Base-by-base conservation (phyloP, 2,329 filamentous ascomycete species). In the Pyrenophora seminiperda region DNA sequence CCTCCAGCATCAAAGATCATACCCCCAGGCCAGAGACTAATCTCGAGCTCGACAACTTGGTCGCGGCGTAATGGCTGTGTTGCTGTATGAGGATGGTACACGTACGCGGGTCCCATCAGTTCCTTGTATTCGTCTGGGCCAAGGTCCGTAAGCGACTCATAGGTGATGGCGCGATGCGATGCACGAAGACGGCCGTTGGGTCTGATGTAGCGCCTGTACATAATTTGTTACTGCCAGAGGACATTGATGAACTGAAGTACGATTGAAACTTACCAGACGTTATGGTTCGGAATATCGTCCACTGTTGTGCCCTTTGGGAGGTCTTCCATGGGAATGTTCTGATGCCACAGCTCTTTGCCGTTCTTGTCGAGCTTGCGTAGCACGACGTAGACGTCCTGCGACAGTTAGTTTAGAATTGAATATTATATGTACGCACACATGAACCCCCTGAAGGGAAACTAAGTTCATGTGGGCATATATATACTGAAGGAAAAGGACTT, bases 261-360 rank as follows among this genome's bases (percentile, higher is more conserved):
- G n/a, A n/a, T n/a, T n/a, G n/a, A n/a, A n/a, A n/a, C n/a, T n/a
- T n/a, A n/a, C n/a, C n/a, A n/a, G n/a, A n/a, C n/a, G n/a, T n/a
- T n/a, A n/a, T n/a, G n/a, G n/a, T n/a, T n/a, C n/a, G n/a, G n/a
- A n/a, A n/a, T n/a, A n/a, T n/a, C 27, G 5, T 19, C 39, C 13
- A 41, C 39, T 14, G 30, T 29, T 19, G 39, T 31, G 22, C 11
- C 39, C 14, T 41, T 29, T 14, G 14, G 46, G 30, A 6, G 41
- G 22, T 5, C 33, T 10, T 31, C 15, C 19, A 38, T 20, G 17
- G 77, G 77, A 36, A 79, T 73, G 48, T 79, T 78, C 4, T 77
- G 58, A 24, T 76, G 70, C 50, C 70, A 64, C 40, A 78, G 51
- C 0, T 65, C 47, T 11, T 75, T 75, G 0, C 77, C 77, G 2